phyloP scores from a whole-genome alignment of 345 rosid genomes.

The Melaleuca quinquenervia region DNA sequence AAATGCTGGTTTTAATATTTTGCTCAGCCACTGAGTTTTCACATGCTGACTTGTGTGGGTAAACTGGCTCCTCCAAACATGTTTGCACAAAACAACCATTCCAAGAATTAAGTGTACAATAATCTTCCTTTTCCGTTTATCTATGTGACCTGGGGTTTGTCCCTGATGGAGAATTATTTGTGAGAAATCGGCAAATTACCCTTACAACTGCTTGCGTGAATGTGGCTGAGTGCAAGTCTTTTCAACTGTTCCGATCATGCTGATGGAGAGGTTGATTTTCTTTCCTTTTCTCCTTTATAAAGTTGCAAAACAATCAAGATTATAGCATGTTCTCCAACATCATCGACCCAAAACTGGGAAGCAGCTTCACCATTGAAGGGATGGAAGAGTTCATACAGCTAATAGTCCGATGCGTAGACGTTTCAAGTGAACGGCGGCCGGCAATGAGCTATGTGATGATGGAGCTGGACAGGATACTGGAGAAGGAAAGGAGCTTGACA shows the following conservation, averaged over 20 bases:
- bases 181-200: background rate
- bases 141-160: background rate
- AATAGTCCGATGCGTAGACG: conserved; percentile 44
- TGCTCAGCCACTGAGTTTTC: background rate
- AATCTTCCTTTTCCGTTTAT: background rate
- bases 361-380: conserved; percentile 67
- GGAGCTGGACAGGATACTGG: conserved; percentile 69
- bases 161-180: background rate
- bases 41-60: background rate
- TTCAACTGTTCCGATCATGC: background rate
- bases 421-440: conserved; percentile 78
- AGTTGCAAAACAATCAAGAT: conserved; percentile 57
- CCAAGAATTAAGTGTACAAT: background rate
- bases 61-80: background rate
- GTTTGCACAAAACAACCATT: background rate
- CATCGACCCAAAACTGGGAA: conserved; percentile 59
- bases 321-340: conserved; percentile 33
- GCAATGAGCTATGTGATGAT: conserved; percentile 54
- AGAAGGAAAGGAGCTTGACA: conserved; percentile 75
- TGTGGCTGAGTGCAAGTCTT: background rate
- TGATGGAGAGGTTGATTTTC: background rate
- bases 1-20: background rate
- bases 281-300: background rate
- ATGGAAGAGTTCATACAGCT: conserved; percentile 64
- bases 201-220: background rate